Evolutionary conservation across 140 eudicot species (phyloP).

Genomic region (Oenanthe javanica): DNA sequence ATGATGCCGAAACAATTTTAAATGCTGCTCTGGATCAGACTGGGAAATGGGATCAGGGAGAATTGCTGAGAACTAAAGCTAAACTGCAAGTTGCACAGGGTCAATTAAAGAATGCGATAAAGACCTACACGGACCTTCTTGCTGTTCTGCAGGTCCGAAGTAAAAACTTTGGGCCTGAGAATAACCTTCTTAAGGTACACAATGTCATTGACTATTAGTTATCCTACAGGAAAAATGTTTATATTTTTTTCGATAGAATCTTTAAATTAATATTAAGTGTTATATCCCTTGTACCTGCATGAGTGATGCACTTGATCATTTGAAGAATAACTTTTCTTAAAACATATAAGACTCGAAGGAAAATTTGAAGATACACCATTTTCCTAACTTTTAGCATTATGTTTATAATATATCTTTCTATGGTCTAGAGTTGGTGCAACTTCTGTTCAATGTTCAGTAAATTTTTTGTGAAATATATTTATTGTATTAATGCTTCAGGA

Average conservation of each 20-base stretch:
- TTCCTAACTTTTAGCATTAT: background rate
- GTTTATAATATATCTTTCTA: background rate
- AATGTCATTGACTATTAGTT: background rate
- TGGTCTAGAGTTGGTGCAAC: background rate
- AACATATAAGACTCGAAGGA: background rate
- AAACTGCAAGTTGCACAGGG: conserved; percentile 76
- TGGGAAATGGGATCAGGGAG: conserved; percentile 81
- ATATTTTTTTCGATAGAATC: background rate
- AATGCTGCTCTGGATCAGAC: conserved; percentile 80
- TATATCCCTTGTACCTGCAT: background rate
- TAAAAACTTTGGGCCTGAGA: conserved; percentile 51
- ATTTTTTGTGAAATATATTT: background rate
- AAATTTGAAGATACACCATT: background rate
- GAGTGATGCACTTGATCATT: background rate
- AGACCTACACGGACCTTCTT: conserved; percentile 72
- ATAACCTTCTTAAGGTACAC: conserved; percentile 31
- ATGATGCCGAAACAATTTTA: conserved; percentile 53
- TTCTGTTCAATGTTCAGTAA: background rate
- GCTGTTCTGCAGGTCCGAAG: conserved; percentile 69
- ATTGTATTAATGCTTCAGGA: conserved; percentile 22
- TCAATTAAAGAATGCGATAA: conserved; percentile 51
- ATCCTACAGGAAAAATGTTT: background rate
- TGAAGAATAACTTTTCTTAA: background rate
- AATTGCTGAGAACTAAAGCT: conserved; percentile 65
- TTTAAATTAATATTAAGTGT: background rate